These are phyloP conservation scores for Rhizopogon vinicolor DNA, from an alignment of 768 basidiomycete genomes.

Conservation along the genomic window DNA sequence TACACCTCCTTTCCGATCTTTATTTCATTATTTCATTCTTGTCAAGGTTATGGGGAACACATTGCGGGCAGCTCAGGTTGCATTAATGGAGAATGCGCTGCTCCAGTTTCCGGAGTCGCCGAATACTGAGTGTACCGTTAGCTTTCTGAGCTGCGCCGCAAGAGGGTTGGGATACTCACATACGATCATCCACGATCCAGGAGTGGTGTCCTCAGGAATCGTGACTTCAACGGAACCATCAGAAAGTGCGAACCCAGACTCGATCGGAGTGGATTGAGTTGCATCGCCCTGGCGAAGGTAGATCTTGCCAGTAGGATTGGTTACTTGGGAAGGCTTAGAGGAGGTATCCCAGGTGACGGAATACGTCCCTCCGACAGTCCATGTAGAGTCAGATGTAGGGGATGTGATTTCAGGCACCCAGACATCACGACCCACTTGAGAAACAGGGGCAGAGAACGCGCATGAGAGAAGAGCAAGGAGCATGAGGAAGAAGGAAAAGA, in stretches of 20 bases:
- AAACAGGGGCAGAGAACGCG: slow-evolving; percentile 25
- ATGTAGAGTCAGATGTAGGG: slow-evolving; percentile 32
- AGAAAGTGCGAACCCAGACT: slow-evolving; percentile 32
- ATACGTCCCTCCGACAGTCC: slow-evolving; percentile 35
- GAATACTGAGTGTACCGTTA: slow-evolving; percentile 33
- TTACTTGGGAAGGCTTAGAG: slow-evolving; percentile 39
- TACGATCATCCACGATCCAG: slow-evolving; percentile 40
- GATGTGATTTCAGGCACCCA: slow-evolving; percentile 39
- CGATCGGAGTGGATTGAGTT: slow-evolving; percentile 32
- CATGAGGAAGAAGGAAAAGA: slow-evolving; percentile 4
- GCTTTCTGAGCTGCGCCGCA: not conserved
- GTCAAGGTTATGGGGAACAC: not conserved
- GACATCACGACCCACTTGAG: slow-evolving; percentile 36
- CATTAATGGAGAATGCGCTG: slow-evolving; percentile 36
- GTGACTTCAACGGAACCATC: slow-evolving; percentile 32
- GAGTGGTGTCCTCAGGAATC: slow-evolving; percentile 31
- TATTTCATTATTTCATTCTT: not conserved
- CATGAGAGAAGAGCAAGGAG: slow-evolving; percentile 21
- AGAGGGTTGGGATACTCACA: slow-evolving; percentile 28
- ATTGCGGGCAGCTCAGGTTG: slow-evolving; percentile 4
- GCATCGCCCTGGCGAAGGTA: slow-evolving; percentile 32
- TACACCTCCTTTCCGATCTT: not conserved
- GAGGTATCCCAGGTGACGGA: slow-evolving; percentile 46
- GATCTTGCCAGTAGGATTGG: slow-evolving; percentile 40
- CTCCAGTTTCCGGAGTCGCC: slow-evolving; percentile 53